A percentile compares a stretch with the other conserved stretches of the same genome.
These are phyloP conservation scores for Chaetoceros tenuissimus DNA, from an alignment of 108 stramenopile genomes.

Conservation along the genomic window DNA sequence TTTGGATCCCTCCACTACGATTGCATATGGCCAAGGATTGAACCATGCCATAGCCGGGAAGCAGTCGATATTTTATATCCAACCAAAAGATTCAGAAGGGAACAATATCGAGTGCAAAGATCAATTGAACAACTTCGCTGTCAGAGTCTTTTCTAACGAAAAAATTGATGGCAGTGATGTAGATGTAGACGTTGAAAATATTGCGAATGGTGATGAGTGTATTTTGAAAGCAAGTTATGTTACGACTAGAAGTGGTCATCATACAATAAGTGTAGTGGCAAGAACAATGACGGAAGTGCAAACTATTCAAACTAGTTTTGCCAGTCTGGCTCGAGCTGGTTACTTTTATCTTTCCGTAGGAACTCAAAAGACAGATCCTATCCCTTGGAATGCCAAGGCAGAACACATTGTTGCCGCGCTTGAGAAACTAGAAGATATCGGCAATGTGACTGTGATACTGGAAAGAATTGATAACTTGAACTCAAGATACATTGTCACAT, in stretches of 20 bases:
- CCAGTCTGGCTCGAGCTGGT: conserved; percentile 23
- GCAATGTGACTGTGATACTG: conserved; percentile 15
- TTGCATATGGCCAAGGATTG: conserved; percentile 59
- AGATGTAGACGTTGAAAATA: conserved; percentile 19
- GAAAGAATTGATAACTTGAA: conserved; percentile 23
- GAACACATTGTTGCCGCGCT: conserved; percentile 13
- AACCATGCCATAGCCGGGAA: conserved; percentile 41
- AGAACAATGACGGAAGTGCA: conserved; percentile 34
- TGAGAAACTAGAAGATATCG: conserved; percentile 20
- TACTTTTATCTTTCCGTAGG: conserved; percentile 31
- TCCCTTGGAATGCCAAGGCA: conserved; percentile 45
- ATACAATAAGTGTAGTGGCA: conserved; percentile 50
- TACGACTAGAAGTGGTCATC: conserved; percentile 35
- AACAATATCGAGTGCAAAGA: conserved; percentile 51
- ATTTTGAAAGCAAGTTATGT: conserved; percentile 40
- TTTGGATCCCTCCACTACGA: conserved; percentile 29
- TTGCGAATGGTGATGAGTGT: conserved; percentile 30
- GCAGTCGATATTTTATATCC: conserved; percentile 40
- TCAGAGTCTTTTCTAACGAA: no score
- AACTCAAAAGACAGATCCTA: conserved; percentile 19
- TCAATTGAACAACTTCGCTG: no score
- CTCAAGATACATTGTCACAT: conserved; percentile 54
- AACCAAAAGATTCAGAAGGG: conserved; percentile 58
- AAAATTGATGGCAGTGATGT: no score
- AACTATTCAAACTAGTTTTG: conserved; percentile 28